Evolutionary conservation across 495 filamentous ascomycete genomes (phyloP).

Genomic region (Aspergillus cristatus): DNA sequence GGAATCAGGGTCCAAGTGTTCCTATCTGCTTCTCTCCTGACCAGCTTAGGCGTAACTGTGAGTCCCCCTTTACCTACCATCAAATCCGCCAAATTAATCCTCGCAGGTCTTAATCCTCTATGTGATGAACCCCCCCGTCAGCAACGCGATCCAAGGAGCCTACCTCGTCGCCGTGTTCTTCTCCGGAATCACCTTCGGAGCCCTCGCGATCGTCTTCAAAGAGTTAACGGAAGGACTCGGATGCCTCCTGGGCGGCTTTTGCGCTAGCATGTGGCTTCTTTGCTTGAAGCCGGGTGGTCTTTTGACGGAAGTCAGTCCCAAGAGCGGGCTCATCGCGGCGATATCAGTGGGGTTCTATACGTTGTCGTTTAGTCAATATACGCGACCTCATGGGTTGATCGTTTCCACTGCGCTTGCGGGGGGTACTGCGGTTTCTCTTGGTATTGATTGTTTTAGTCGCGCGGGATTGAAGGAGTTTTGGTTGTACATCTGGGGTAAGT

Average conservation of each 20-base stretch:
- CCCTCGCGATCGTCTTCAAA: constrained; percentile 64
- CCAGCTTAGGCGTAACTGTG: constrained; percentile 62
- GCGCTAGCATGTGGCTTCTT: constrained; percentile 84
- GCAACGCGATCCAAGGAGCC: constrained; percentile 70
- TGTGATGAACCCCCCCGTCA: constrained; percentile 75
- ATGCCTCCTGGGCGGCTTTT: constrained; percentile 83
- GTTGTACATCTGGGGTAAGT: constrained; percentile 82
- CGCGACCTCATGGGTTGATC: constrained; percentile 69
- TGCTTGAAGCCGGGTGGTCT: constrained; percentile 70
- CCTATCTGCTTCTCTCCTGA: constrained; percentile 66
- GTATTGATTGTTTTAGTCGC: constrained; percentile 83
- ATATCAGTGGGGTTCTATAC: constrained; percentile 59
- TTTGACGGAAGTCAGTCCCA: constrained; percentile 48
- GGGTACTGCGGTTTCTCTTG: constrained; percentile 66
- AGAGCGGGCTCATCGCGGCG: constrained; percentile 63
- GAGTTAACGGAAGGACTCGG: constrained; percentile 83
- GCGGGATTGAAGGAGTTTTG: constrained; percentile 94
- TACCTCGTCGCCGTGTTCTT: constrained; percentile 75
- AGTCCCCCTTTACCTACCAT: constrained; percentile 7
- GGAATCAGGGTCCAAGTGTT: constrained; percentile 59
- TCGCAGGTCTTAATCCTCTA: constrained; percentile 71
- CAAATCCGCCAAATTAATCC: constrained; percentile 4
- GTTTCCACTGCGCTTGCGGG: constrained; percentile 69
- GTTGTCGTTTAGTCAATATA: constrained; percentile 71
- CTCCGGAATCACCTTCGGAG: constrained; percentile 71